Conservation (phyloP, 768 basidiomycete species). For the Mrakia hoshinonis region DNA sequence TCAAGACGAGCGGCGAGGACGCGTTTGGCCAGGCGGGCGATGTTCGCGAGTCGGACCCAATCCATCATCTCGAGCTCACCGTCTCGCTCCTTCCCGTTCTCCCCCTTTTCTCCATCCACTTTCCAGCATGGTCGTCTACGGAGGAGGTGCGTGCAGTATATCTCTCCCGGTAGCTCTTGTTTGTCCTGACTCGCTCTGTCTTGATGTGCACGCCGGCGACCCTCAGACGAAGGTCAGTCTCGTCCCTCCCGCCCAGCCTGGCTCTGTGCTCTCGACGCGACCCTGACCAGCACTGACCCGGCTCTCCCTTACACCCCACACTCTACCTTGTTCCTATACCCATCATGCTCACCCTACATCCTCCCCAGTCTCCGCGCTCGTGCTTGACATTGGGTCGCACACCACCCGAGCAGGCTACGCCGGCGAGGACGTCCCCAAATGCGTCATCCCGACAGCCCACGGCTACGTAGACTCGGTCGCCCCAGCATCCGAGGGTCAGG, state of each 20-base stretch:
- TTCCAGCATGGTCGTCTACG: conserved; percentile 4
- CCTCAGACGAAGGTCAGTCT: conserved; percentile 24
- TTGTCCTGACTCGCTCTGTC: background rate
- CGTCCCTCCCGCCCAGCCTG: background rate
- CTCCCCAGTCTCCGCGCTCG: conserved; percentile 70
- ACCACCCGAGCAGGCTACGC: conserved; percentile 92
- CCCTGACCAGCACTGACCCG: too few species aligned
- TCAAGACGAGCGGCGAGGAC: too few species aligned
- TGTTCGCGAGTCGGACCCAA: too few species aligned
- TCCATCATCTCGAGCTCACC: conserved; percentile 52
- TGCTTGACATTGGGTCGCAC: conserved; percentile 85
- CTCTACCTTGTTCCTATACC: background rate
- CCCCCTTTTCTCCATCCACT: conserved; percentile 44
- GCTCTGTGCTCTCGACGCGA: too few species aligned
- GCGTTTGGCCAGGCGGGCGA: too few species aligned
- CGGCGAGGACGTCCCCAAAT: conserved; percentile 90
- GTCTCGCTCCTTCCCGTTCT: conserved; percentile 44
- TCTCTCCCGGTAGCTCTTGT: background rate
- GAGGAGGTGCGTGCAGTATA: conserved; percentile 20
- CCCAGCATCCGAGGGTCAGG: conserved; percentile 27
- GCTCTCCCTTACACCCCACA: background rate
- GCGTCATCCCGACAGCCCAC: conserved; percentile 79
- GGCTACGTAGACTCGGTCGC: conserved; percentile 54
- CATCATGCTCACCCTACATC: background rate
- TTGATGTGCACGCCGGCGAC: background rate